These are phyloP conservation scores for Odontarrhena argentea DNA, from an alignment of 345 rosid genomes.

Conservation along the genomic window DNA sequence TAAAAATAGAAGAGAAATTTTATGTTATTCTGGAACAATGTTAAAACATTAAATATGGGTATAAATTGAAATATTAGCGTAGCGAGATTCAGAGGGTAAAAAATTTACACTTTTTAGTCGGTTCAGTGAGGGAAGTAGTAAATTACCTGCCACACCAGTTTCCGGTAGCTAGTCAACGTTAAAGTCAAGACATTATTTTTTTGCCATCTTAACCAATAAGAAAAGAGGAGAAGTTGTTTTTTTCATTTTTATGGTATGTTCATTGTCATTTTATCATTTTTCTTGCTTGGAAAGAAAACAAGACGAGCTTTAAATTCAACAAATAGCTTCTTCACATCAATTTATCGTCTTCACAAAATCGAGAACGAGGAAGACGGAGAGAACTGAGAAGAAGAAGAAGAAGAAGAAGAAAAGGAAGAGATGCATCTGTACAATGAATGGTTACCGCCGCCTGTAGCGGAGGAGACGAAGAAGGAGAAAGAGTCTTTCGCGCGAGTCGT, in stretches of 20 bases:
- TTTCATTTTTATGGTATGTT: slow-evolving; percentile 7
- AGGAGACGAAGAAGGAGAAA: slow-evolving; percentile 73
- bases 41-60: neutral
- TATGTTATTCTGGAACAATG: no score
- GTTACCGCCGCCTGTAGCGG: slow-evolving; percentile 95
- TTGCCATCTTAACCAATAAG: neutral
- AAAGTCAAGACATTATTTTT: slow-evolving; percentile 35
- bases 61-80: neutral
- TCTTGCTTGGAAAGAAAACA: slow-evolving; percentile 55
- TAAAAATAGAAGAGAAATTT: no score
- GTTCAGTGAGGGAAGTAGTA: slow-evolving; percentile 5
- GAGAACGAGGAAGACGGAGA: slow-evolving; percentile 26
- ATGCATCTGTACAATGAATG: slow-evolving; percentile 98
- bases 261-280: slow-evolving; percentile 37
- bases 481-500: slow-evolving; percentile 78
- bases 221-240: slow-evolving; percentile 29
- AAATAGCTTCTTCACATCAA: neutral
- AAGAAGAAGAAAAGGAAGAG: slow-evolving; percentile 28
- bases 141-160: slow-evolving; percentile 34
- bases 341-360: slow-evolving; percentile 14
- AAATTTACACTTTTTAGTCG: slow-evolving; percentile 15
- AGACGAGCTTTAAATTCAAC: slow-evolving; percentile 34
- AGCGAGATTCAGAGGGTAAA: neutral
- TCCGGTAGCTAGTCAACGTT: slow-evolving; percentile 40
- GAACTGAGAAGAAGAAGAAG: slow-evolving; percentile 18